phyloP scores from a whole-genome alignment of 306 rosid genomes.

The Castanea crenata region DNA sequence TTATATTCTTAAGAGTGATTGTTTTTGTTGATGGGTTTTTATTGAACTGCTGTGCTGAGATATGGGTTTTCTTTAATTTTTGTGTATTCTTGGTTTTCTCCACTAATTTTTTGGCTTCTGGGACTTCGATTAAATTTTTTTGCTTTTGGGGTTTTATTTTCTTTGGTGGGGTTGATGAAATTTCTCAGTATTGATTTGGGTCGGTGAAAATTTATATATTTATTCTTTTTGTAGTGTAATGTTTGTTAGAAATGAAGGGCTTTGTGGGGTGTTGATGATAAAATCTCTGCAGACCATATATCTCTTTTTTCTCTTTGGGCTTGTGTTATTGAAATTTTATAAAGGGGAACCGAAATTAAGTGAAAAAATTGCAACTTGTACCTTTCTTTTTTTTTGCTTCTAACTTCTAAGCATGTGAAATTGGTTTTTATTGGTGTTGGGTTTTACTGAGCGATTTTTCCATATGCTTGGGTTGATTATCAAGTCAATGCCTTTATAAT shows the following conservation, averaged over 20 bases:
- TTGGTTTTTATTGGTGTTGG: background rate
- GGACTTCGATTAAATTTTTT: constrained; percentile 1
- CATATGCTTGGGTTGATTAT: constrained; percentile 13
- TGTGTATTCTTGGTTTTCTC: background rate
- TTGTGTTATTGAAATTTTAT: background rate
- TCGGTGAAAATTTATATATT: background rate
- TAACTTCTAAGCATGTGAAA: constrained; percentile 12
- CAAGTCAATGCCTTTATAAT: constrained; percentile 21
- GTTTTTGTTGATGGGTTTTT: background rate
- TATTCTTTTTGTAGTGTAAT: background rate
- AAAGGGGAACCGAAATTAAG: background rate
- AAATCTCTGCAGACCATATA: background rate
- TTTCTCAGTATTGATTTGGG: constrained; percentile 1
- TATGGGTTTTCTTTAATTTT: constrained; percentile 13
- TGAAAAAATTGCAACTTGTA: background rate
- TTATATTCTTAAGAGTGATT: background rate
- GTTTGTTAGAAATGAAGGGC: background rate
- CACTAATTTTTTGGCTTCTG: background rate
- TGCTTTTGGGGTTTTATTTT: background rate
- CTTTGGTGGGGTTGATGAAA: background rate
- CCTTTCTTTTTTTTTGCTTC: background rate
- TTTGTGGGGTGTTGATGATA: background rate
- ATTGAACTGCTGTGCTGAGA: constrained; percentile 15
- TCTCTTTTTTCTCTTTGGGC: background rate
- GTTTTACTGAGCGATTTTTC: background rate